These are phyloP conservation scores for Lactarius hengduanensis DNA, from an alignment of 768 basidiomycete species.

Conservation along the genomic window DNA sequence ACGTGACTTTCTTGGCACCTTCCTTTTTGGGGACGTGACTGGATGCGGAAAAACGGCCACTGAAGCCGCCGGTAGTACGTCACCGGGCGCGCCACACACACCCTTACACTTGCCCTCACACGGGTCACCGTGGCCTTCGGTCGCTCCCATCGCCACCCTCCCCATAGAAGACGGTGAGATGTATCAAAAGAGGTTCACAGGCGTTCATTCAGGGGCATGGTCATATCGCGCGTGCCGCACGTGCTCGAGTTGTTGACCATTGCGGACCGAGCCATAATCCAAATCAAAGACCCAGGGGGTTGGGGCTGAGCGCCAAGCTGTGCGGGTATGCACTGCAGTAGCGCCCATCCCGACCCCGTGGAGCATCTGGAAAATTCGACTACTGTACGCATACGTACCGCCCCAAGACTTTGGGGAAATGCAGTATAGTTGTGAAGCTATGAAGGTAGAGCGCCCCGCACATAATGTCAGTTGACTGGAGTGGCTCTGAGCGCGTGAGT, in stretches of 20 bases:
- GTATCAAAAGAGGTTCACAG: not conserved
- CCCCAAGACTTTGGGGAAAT: not conserved
- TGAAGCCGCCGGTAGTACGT: conserved; percentile 3
- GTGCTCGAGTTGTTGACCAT: not conserved
- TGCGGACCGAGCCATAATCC: not conserved
- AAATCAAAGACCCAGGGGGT: not conserved
- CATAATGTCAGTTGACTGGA: not conserved
- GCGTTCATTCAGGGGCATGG: not conserved
- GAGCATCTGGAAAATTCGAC: not conserved
- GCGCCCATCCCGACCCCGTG: not conserved
- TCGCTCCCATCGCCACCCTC: not conserved
- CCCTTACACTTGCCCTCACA: not conserved
- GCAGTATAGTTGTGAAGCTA: not conserved
- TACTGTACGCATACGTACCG: not conserved
- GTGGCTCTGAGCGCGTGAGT: not conserved
- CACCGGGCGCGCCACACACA: not conserved
- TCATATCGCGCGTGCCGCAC: not conserved
- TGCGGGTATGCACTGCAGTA: not conserved
- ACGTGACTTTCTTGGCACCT: too few species aligned
- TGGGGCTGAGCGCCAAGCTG: not conserved
- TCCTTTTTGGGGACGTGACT: too few species aligned
- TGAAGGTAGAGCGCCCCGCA: not conserved
- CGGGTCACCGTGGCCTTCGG: not conserved
- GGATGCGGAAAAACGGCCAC: too few species aligned
- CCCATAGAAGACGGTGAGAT: too few species aligned